Conservation (phyloP, 129 eudicot genomes). For the Arctium minus region DNA sequence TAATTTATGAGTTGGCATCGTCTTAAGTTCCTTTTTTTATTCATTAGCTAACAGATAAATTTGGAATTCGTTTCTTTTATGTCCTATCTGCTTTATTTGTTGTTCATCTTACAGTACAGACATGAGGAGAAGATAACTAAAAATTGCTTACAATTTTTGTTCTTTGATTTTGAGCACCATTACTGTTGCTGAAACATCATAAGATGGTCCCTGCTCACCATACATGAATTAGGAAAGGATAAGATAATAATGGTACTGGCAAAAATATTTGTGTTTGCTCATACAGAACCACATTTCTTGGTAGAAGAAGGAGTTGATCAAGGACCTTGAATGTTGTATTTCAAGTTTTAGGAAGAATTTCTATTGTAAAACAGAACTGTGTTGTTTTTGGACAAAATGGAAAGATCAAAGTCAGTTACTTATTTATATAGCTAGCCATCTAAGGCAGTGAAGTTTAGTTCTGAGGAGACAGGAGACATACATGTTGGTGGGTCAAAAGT, state of each 20-base stretch:
- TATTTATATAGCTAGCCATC: background rate
- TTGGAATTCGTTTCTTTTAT: background rate
- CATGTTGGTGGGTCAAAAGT: background rate
- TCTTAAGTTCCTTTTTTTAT: background rate
- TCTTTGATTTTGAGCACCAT: background rate
- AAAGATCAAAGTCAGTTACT: background rate
- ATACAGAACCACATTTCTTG: background rate
- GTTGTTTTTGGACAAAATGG: background rate
- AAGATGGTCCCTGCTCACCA: background rate
- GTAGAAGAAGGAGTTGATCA: background rate
- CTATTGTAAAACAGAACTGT: background rate
- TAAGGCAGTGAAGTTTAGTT: too few relatives aligned
- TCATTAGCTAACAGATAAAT: background rate
- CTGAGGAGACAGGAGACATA: too few relatives aligned
- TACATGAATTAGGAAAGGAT: background rate
- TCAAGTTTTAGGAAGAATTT: background rate
- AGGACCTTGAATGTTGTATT: background rate
- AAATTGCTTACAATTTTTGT: background rate
- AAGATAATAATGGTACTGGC: background rate
- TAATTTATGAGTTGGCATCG: slow-evolving; percentile 16
- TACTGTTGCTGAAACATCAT: background rate
- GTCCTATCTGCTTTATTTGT: background rate
- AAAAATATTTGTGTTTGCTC: too few relatives aligned
- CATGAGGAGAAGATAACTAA: background rate
- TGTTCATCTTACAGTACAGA: background rate